Conservation (phyloP, 2,329 filamentous ascomycete species). For the Lasiodiplodia gonubiensis region DNA sequence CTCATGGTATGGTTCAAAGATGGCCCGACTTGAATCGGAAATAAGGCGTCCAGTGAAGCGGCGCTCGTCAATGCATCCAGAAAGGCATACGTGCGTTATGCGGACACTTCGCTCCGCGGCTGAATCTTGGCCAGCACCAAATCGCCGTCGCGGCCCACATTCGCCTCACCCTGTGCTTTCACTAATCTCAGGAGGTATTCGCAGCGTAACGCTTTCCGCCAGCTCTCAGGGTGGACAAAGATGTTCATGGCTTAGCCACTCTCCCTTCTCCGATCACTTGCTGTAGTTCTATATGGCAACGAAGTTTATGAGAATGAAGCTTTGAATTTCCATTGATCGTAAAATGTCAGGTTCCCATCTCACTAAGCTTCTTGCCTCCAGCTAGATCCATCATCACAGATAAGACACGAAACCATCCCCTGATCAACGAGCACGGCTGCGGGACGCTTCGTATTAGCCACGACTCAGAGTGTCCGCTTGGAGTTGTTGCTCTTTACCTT, state of each 20-base stretch:
- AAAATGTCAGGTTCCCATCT: not conserved
- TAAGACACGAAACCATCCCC: not conserved
- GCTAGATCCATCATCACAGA: not conserved
- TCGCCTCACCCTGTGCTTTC: not conserved
- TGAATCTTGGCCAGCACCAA: not conserved
- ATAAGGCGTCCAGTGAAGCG: too few relatives aligned
- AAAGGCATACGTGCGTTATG: not conserved
- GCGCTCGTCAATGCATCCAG: not conserved
- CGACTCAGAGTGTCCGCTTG: not conserved
- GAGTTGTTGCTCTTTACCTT: not conserved
- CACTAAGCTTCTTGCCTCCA: not conserved
- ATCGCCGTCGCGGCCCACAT: too few relatives aligned
- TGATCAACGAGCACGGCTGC: not conserved
- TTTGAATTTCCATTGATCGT: not conserved
- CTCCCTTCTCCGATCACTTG: not conserved
- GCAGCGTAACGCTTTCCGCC: not conserved
- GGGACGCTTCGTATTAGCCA: not conserved
- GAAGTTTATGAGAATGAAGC: not conserved
- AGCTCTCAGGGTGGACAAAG: not conserved
- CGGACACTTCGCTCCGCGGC: not conserved
- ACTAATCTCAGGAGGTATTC: not conserved
- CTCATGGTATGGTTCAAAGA: too few relatives aligned
- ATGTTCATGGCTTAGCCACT: not conserved
- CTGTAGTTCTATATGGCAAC: not conserved
- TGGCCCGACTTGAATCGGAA: too few relatives aligned